These are phyloP conservation scores for Macroventuria anomochaeta DNA, from an alignment of 2,329 filamentous ascomycete genomes.

Conservation along the genomic window DNA sequence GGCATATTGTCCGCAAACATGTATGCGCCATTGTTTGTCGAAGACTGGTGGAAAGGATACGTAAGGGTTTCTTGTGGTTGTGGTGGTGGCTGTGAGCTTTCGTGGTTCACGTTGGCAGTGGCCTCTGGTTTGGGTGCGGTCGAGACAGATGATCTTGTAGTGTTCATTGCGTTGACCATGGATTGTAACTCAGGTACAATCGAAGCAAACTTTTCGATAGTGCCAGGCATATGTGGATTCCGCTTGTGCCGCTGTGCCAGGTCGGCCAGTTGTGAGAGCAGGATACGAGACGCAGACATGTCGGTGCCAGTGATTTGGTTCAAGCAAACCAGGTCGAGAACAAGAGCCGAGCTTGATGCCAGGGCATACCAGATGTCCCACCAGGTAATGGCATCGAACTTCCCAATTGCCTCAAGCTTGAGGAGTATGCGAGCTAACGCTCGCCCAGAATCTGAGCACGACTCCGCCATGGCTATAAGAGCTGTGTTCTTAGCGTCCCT, in stretches of 20 bases:
- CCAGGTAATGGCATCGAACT: slow-evolving; percentile 52
- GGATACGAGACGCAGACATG: slow-evolving; percentile 38
- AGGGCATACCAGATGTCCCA: slow-evolving; percentile 53
- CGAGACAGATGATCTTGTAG: slow-evolving; percentile 11
- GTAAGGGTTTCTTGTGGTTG: slow-evolving; percentile 19
- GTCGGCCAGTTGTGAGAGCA: slow-evolving; percentile 46
- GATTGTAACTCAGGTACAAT: slow-evolving; percentile 47
- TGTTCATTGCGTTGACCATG: slow-evolving; percentile 40
- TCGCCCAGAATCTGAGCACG: slow-evolving; percentile 49
- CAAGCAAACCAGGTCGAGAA: slow-evolving; percentile 48
- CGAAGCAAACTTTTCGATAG: slow-evolving; percentile 47
- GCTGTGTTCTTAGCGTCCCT: slow-evolving; percentile 35
- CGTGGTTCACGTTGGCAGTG: slow-evolving; percentile 7
- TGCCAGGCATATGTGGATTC: slow-evolving; percentile 48
- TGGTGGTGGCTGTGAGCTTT: slow-evolving; percentile 15
- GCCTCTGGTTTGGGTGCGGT: slow-evolving; percentile 5
- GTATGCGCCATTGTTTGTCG: slow-evolving; percentile 37
- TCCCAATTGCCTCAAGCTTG: slow-evolving; percentile 46
- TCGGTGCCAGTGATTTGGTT: slow-evolving; percentile 27
- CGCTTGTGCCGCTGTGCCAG: slow-evolving; percentile 40
- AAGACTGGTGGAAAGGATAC: slow-evolving; percentile 32
- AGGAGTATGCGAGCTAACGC: slow-evolving; percentile 43
- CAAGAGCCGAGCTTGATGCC: slow-evolving; percentile 47
- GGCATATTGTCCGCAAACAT: slow-evolving; percentile 39
- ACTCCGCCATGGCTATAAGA: slow-evolving; percentile 45